Evolutionary conservation across 2,329 filamentous ascomycete genomes (phyloP), one percentile per base, ranked within the genome.

Genomic region (Trichoderma gracile): DNA sequence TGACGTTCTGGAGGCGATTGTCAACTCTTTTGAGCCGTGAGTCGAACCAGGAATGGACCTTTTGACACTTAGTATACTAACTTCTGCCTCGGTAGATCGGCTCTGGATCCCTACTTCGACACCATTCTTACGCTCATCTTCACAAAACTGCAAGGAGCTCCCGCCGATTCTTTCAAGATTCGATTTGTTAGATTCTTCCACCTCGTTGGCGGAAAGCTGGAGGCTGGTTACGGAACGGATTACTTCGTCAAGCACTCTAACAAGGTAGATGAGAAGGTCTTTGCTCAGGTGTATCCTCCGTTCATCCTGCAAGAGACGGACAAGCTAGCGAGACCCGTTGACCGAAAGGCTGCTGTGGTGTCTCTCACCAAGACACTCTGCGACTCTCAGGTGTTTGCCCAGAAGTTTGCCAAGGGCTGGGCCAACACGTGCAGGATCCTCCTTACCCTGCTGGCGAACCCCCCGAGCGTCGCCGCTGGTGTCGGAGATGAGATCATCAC

Each of bases 111-210:
- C 21, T 97, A 93, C 77, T 96, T 96, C 73, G 81, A 85, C 9
- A 87, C 89, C 1, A 90, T 99, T 65, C 82, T 98, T 64, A 87
- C 88, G 65, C 84, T 98, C 46, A 85, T 98, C 72, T 89, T 97
- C 74, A 90, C 87, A 80, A 81, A 89, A 82, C 79, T 92, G 78
- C 78, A 95, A 85, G 79, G 89, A 52, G 80, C 78, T 42, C 80
- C 83, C 6, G 81, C 93, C 0, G 94, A 98, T 71, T 90, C 87
- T 53, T 90, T 96, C 77, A 90, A 93, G 71, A 81, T 92, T 62
- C 89, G 93, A 60, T 97, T 99, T 75, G 90, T 93, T 61, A 89
- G 93, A 40, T 96, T 99, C 81, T 99, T 96, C 76, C 94, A 99
- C 77, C 88, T 97, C 68, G 85, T 98, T 62, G 92, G 91, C 33